These are phyloP conservation scores for Leccinum griseonigrum DNA, from an alignment of 1,284 basidiomycete species.

Conservation along the genomic window DNA sequence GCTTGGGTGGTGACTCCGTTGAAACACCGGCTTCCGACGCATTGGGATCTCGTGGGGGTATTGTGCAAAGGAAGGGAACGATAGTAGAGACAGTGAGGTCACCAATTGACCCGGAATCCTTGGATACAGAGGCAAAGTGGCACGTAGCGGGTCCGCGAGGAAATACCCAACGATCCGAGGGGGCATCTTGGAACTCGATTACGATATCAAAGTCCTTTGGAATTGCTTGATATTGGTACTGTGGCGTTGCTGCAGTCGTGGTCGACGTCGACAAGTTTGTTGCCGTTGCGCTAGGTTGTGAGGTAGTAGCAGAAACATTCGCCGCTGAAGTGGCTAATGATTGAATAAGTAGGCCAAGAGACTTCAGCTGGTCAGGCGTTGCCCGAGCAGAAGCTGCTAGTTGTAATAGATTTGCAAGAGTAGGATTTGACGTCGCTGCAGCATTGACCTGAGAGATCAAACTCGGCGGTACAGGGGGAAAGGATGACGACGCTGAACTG, in stretches of 20 bases:
- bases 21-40: conserved; percentile 12
- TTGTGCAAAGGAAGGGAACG: conserved; percentile 32
- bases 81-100: conserved; percentile 42
- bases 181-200: conserved; percentile 63
- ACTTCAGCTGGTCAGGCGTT: conserved; percentile 58
- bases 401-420: conserved; percentile 59
- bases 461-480: conserved; percentile 49
- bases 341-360: conserved; percentile 62
- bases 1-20: conserved; percentile 15
- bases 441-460: conserved; percentile 62
- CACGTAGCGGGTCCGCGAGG: conserved; percentile 56
- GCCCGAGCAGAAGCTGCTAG: conserved; percentile 58
- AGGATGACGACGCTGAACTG: conserved; percentile 40
- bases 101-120: conserved; percentile 19
- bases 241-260: conserved; percentile 14
- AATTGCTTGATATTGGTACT: conserved; percentile 25
- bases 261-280: conserved; percentile 12
- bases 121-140: conserved; percentile 34
- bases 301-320: conserved; percentile 9
- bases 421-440: conserved; percentile 62
- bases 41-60: conserved; percentile 11
- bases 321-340: conserved; percentile 40
- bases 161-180: conserved; percentile 60
- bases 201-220: conserved; percentile 62
- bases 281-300: conserved; percentile 12